Conservation (phyloP, 2,329 filamentous ascomycete species). For the Diaporthe citri region DNA sequence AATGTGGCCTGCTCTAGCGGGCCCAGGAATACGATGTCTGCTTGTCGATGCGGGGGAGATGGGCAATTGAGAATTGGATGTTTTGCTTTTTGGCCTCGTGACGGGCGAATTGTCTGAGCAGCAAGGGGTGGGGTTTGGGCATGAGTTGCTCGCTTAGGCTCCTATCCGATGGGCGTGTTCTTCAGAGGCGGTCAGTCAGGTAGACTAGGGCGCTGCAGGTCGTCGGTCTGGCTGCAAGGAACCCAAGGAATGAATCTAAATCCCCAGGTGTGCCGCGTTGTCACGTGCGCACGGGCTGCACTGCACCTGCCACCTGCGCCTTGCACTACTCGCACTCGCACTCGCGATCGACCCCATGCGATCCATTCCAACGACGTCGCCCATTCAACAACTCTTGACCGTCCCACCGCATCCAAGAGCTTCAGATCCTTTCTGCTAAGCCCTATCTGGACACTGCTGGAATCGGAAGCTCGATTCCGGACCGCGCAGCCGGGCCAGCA, state of each 20-base stretch:
- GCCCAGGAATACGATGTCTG: neutral
- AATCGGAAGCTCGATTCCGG: neutral
- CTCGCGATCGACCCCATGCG: neutral
- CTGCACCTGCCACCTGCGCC: neutral
- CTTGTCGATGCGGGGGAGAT: neutral
- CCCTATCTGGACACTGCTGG: neutral
- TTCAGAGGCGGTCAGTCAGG: slow-evolving; percentile 14
- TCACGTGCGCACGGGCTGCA: slow-evolving; percentile 3
- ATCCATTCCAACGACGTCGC: neutral
- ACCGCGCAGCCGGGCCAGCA: neutral
- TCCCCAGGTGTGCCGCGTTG: neutral
- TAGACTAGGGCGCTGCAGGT: neutral
- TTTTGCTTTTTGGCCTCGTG: neutral
- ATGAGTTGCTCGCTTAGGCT: neutral
- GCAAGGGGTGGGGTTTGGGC: too few relatives aligned
- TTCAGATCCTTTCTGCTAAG: neutral
- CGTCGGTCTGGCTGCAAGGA: slow-evolving; percentile 8
- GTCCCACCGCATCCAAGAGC: neutral
- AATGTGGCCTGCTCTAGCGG: neutral
- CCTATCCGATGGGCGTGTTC: neutral
- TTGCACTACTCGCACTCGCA: neutral
- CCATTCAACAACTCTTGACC: neutral
- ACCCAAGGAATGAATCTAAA: neutral
- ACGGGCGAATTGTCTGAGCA: too few relatives aligned
- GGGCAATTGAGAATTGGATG: neutral